Evolutionary conservation across 768 basidiomycete species (phyloP).

Genomic region (Chalciporus sphaerocephalus): DNA sequence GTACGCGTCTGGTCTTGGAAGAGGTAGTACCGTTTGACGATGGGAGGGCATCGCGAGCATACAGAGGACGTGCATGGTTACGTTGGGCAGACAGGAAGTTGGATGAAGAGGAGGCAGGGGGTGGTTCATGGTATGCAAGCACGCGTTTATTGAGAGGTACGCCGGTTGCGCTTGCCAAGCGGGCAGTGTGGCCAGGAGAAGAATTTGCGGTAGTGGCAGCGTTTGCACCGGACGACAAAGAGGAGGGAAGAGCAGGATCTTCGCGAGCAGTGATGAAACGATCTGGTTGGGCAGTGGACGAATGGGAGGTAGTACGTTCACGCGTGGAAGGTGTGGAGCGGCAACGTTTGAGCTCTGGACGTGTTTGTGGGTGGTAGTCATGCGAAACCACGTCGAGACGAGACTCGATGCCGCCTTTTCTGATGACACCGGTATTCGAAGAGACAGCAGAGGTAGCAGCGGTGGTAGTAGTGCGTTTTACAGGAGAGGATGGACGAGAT

Average conservation of each 20-base stretch:
- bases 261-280: constrained; percentile 67
- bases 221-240: constrained; percentile 60
- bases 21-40: constrained; percentile 61
- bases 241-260: constrained; percentile 53
- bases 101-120: constrained; percentile 74
- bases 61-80: constrained; percentile 71
- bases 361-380: constrained; percentile 65
- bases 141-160: constrained; percentile 77
- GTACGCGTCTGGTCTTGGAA: constrained; percentile 75
- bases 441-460: constrained; percentile 49
- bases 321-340: constrained; percentile 64
- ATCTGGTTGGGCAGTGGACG: constrained; percentile 48
- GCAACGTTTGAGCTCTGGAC: constrained; percentile 63
- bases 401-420: constrained; percentile 74
- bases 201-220: constrained; percentile 37
- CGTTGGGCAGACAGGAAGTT: constrained; percentile 71
- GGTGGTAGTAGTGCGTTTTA: constrained; percentile 54
- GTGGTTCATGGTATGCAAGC: constrained; percentile 83
- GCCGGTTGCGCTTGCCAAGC: constrained; percentile 71
- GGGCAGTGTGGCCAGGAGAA: constrained; percentile 75
- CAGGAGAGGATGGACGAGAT: constrained; percentile 58
- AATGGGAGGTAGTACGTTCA: constrained; percentile 34
- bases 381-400: constrained; percentile 71
- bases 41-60: constrained; percentile 60
- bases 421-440: constrained; percentile 68